Conservation (phyloP, 345 rosid genomes). For the Carallia pectinifolia region DNA sequence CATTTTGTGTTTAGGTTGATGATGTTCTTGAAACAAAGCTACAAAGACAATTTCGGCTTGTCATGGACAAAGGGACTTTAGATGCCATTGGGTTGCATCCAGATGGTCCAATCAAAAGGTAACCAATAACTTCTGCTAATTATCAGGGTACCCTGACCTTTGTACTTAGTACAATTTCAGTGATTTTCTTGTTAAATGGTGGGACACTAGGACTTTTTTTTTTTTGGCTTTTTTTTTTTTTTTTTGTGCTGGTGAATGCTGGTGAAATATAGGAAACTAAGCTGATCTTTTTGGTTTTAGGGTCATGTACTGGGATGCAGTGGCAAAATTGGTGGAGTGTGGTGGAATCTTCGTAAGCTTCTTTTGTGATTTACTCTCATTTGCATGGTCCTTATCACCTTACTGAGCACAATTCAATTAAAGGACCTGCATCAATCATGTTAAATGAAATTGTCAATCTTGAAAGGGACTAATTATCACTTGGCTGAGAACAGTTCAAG, state of each 20-base stretch:
- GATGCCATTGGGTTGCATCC: conserved; percentile 99
- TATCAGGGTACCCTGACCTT: neutral
- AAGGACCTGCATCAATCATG: too few relatives aligned
- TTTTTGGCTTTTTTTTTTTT: neutral
- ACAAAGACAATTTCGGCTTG: conserved; percentile 69
- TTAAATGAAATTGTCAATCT: too few relatives aligned
- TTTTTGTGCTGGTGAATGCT: neutral
- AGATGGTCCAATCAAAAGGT: conserved; percentile 89
- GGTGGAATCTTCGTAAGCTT: conserved; percentile 76
- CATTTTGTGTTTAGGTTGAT: conserved; percentile 56
- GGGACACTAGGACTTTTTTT: neutral
- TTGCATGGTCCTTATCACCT: neutral
- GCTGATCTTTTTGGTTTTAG: conserved; percentile 32
- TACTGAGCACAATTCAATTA: too few relatives aligned
- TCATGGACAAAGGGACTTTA: conserved; percentile 94
- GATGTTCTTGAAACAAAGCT: conserved; percentile 83
- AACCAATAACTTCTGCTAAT: conserved; percentile 4
- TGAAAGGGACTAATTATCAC: neutral
- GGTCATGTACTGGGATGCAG: conserved; percentile 91
- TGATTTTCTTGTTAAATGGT: neutral
- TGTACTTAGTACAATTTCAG: neutral
- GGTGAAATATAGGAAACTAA: neutral
- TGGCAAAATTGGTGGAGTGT: conserved; percentile 75
- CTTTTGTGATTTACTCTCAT: conserved; percentile 5
- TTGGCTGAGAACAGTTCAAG: neutral